Evolutionary conservation across 31 red algal genomes (phyloP), one percentile per base, ranked within the genome.

Genomic region (Asparagopsis taxiformis): DNA sequence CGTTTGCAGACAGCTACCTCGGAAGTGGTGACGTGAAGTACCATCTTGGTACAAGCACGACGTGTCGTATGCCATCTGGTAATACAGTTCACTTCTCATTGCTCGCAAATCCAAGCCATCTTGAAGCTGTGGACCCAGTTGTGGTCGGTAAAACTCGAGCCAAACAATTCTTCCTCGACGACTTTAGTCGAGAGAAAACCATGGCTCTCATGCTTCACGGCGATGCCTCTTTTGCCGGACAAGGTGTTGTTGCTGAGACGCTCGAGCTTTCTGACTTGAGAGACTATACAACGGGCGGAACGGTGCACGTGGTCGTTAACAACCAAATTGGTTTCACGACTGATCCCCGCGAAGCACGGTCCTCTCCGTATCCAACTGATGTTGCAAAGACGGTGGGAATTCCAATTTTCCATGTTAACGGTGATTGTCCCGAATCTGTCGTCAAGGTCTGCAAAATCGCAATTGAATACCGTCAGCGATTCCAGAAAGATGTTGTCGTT

Each of bases 291-390:
- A 88, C 77, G 2, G 89, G 93, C 31, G 97, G 97, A 21, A 95
- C 97, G 17, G 52, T 99, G 28, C 97, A 99, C 59, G 38, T 99
- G 11, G 66, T 99, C n/a, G 77, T 99, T n/a, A 95, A 99, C 85
- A 99, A 99, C 57, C 97, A 99, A 75, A 99, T 99, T 77, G 97
- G 97, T 59, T 99, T 99, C 63, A 99, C 97, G 13, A 99, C 97
- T 17, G 80, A 95, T 65, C 97, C 97, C 25, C 69, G 77, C 24
- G 65, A 93, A 54, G 92, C 84, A 25, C 70, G 97, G 10, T 96
- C 92, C 16, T 91, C 92, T 24, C 97, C 93, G 17, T 99, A 99
- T 65, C 89, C 93, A 20, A 94, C 97, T 16, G 97, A 99, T 79
- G 85, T 99, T 0, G 97, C 89, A 2, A 96, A 99, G 48, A 84